Conservation (phyloP, 805 yeast genomes). For the Saturnispora besseyi region DNA sequence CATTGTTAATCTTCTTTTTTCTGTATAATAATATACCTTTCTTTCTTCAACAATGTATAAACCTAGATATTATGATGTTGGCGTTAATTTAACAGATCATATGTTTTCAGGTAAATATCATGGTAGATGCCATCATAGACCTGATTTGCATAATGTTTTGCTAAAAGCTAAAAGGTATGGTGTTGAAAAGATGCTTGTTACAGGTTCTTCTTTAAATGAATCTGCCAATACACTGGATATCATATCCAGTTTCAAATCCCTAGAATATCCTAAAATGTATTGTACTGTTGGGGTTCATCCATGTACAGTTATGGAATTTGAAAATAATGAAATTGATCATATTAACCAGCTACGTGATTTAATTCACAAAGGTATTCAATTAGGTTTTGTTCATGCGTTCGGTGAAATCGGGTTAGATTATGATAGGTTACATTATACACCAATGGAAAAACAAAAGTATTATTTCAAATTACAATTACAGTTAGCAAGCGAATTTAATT, state of each 20-base stretch:
- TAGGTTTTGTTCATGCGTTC: slow-evolving; percentile 62
- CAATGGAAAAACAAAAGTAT: slow-evolving; percentile 53
- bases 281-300: slow-evolving; percentile 96
- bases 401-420: slow-evolving; percentile 97
- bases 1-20: neutral
- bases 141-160: slow-evolving; percentile 59
- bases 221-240: slow-evolving; percentile 52
- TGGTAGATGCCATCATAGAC: slow-evolving; percentile 51
- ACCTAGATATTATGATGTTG: slow-evolving; percentile 33
- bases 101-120: slow-evolving; percentile 82
- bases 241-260: slow-evolving; percentile 25
- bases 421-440: slow-evolving; percentile 74
- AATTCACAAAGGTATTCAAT: slow-evolving; percentile 37
- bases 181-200: slow-evolving; percentile 65
- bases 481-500: slow-evolving; percentile 43
- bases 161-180: slow-evolving; percentile 54
- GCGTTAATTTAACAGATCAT: slow-evolving; percentile 74
- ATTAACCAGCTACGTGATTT: slow-evolving; percentile 40
- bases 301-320: slow-evolving; percentile 62
- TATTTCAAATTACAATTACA: slow-evolving; percentile 72
- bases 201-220: slow-evolving; percentile 73
- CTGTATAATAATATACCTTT: too few species aligned
- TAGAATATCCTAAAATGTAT: slow-evolving; percentile 29
- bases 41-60: neutral
- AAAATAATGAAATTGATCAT: slow-evolving; percentile 27